Base-by-base conservation (phyloP, 164 flowering plant species). In the Berberis vulgaris region DNA sequence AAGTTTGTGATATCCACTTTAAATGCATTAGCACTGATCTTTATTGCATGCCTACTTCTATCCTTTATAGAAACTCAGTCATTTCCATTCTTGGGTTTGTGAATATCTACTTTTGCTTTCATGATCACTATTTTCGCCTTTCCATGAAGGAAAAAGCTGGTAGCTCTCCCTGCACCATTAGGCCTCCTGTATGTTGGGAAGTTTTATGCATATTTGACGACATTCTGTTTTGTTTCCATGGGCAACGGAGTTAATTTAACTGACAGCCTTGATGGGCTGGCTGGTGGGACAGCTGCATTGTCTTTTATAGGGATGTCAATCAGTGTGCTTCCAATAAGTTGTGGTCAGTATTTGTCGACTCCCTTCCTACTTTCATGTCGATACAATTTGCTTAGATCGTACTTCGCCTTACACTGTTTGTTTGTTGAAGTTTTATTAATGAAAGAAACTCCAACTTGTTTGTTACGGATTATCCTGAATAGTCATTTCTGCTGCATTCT, bases 231-330 rank as follows among this genome's bases (percentile, higher is more conserved):
- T 75, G 87, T 87, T 70, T 85, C 89, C 50, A 83, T 93, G 96
- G 91, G 84, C 67, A 82, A 80, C 75, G 95, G 94, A 41, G 64
- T 86, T 59, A 76, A 86, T 65, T 70, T 85, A 65, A 83, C 94
- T 6, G 95, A 93, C 82, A 89, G 89, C 62, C 84, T 90, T 72
- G 98, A 93, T 75, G 98, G 98, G 11, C 75, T 93, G 62, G 96
- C 96, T 73, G 94, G 88, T 57, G 98, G 98, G 44, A 79, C 84
- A 65, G 88, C 92, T 53, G 94, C 97, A 47, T 75, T 90, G 75
- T 86, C 92, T 65, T 88, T 93, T 75, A 69, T 83, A 43, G 98
- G 84, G 69, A 85, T 93, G 96, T 85, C 98, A 39, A 81, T 88
- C 41, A 96, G 90, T 1, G 97, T 90, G 66, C 97, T 93, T 73